Evolutionary conservation across 305 asterid genomes (phyloP).

Genomic region (Fraxinus platypoda): DNA sequence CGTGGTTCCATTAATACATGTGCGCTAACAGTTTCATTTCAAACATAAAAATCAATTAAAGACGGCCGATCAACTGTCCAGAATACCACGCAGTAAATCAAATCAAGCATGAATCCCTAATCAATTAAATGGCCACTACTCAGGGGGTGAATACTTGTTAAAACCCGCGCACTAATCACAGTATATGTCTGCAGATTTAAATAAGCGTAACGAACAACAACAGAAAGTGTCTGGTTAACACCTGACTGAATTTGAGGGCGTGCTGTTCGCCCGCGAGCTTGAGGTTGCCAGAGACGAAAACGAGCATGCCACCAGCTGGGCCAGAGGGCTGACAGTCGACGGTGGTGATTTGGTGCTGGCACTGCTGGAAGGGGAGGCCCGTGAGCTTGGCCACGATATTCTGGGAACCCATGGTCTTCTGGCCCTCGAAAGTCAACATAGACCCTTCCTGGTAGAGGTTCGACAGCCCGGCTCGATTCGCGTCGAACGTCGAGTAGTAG

Average conservation of each 20-base stretch:
- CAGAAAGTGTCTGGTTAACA: not conserved
- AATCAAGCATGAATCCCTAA: not conserved
- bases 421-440: conserved; percentile 38
- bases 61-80: not conserved
- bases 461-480: conserved; percentile 26
- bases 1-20: not conserved
- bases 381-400: conserved; percentile 24
- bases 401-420: conserved; percentile 30
- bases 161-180: not conserved
- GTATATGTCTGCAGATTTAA: not conserved
- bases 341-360: conserved; percentile 22
- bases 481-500: conserved; percentile 36
- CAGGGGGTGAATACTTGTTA: not conserved
- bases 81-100: not conserved
- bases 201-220: not conserved
- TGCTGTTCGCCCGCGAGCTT: conserved; percentile 25
- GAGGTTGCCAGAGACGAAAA: conserved; percentile 15
- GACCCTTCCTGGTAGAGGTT: conserved; percentile 29
- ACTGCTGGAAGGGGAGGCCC: conserved; percentile 13
- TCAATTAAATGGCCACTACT: not conserved
- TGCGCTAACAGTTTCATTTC: not conserved
- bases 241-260: conserved; percentile 24
- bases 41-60: not conserved
- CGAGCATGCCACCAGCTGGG: conserved; percentile 22
- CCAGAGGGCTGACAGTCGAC: conserved; percentile 26